Evolutionary conservation across 768 basidiomycete species (phyloP).

Genomic region (Hygrophorus pudorinus): DNA sequence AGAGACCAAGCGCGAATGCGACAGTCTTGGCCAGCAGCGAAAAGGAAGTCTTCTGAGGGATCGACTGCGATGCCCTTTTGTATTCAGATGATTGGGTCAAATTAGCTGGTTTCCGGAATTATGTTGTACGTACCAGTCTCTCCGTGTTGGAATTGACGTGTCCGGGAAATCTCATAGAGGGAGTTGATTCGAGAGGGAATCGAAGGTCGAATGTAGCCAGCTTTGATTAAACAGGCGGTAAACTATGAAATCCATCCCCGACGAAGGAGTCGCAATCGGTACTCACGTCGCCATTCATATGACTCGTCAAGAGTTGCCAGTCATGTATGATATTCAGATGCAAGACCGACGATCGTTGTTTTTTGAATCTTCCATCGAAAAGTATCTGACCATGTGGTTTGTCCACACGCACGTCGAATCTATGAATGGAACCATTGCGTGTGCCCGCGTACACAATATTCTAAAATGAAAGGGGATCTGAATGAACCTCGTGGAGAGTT

Average conservation of each 20-base stretch:
- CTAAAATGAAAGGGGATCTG: slow-evolving; percentile 20
- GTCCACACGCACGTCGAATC: slow-evolving; percentile 47
- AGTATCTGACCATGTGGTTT: slow-evolving; percentile 27
- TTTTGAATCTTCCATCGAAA: slow-evolving; percentile 26
- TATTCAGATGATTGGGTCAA: too few relatives aligned
- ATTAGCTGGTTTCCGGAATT: too few relatives aligned
- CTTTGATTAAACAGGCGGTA: slow-evolving; percentile 24
- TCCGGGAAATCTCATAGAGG: slow-evolving; percentile 40
- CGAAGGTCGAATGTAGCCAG: slow-evolving; percentile 56
- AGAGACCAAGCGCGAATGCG: slow-evolving; percentile 64
- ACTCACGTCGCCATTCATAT: slow-evolving; percentile 52
- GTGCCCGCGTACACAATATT: slow-evolving; percentile 43
- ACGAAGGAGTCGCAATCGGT: neutral
- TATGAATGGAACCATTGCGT: slow-evolving; percentile 47
- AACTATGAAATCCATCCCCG: neutral
- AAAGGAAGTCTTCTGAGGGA: slow-evolving; percentile 45
- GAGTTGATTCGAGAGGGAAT: slow-evolving; percentile 26
- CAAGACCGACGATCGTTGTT: slow-evolving; percentile 33
- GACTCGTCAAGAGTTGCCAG: slow-evolving; percentile 44
- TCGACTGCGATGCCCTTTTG: slow-evolving; percentile 54
- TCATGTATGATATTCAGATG: slow-evolving; percentile 39
- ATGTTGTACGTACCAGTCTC: slow-evolving; percentile 38
- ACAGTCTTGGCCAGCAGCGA: slow-evolving; percentile 59
- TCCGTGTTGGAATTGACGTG: slow-evolving; percentile 43
- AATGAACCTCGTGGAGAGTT: neutral